These are phyloP conservation scores for Aureobasidium sp. DNA, from an alignment of 2,329 filamentous ascomycete species.

Conservation along the genomic window DNA sequence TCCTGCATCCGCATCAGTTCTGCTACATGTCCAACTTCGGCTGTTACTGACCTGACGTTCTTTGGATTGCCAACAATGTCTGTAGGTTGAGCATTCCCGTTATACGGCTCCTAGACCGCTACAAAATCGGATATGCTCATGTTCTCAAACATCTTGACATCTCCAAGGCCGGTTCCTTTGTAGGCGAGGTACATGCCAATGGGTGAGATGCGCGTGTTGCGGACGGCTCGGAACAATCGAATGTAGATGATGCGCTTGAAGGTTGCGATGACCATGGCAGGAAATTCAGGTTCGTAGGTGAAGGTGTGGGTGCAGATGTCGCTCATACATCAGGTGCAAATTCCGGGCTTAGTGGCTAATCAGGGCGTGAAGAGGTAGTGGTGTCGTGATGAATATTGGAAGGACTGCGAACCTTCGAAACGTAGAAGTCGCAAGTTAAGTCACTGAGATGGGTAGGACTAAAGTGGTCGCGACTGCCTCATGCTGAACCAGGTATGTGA, in stretches of 20 bases:
- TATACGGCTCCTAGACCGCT: constrained; percentile 14
- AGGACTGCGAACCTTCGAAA: background rate
- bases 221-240: background rate
- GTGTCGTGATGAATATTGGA: background rate
- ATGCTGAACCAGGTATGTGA: background rate
- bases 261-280: constrained; percentile 2
- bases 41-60: background rate
- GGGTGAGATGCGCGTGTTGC: constrained; percentile 15
- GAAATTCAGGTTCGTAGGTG: background rate
- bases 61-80: background rate
- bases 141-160: constrained; percentile 11
- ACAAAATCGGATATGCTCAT: constrained; percentile 15
- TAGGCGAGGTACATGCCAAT: constrained; percentile 15
- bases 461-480: background rate
- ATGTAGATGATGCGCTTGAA: background rate
- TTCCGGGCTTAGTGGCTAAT: background rate
- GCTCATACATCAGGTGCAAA: background rate
- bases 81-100: constrained; percentile 7
- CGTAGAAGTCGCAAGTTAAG: background rate
- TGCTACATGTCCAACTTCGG: background rate
- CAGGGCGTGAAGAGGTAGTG: background rate
- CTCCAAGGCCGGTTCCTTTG: constrained; percentile 13
- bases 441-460: background rate
- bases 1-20: background rate
- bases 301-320: background rate